These are phyloP conservation scores for Marchantia polymorpha DNA, from an alignment of 225 moss, liverwort and hornwort genomes.

Conservation along the genomic window DNA sequence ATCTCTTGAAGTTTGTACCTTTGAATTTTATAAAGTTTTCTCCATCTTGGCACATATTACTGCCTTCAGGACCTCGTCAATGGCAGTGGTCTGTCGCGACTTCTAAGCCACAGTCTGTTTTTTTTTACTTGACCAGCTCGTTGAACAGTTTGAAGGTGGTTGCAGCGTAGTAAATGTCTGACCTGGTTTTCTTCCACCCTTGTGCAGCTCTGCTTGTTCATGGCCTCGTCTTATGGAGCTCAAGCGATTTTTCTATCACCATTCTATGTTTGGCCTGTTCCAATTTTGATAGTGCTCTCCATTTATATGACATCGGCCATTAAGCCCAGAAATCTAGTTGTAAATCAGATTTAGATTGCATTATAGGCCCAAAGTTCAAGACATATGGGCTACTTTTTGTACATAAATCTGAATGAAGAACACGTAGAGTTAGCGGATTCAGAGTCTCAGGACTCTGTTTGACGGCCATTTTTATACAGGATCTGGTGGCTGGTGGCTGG, in stretches of 20 bases:
- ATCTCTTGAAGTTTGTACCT: neutral
- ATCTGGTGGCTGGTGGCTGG: neutral
- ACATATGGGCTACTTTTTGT: neutral
- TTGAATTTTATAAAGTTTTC: neutral
- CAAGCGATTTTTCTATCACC: slow-evolving; percentile 63
- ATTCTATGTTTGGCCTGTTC: slow-evolving; percentile 80
- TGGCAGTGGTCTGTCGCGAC: neutral
- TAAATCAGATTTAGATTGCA: neutral
- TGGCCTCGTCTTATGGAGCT: slow-evolving; percentile 69
- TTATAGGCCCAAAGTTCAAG: neutral
- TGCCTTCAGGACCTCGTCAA: neutral
- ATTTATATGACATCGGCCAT: slow-evolving; percentile 56
- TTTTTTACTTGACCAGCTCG: neutral
- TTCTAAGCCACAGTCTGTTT: neutral
- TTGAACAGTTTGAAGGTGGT: neutral
- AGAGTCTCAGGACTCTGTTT: too few species aligned
- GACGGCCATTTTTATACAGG: neutral
- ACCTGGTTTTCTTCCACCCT: slow-evolving; percentile 1
- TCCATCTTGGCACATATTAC: neutral
- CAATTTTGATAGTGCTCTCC: slow-evolving; percentile 52
- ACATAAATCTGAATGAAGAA: neutral
- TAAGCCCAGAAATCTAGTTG: slow-evolving; percentile 20
- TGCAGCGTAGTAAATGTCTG: neutral
- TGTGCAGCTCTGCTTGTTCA: slow-evolving; percentile 62
- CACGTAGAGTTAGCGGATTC: too few species aligned